Conservation (phyloP, 805 yeast genomes). For the Vanderwaltozyma polyspora region DNA sequence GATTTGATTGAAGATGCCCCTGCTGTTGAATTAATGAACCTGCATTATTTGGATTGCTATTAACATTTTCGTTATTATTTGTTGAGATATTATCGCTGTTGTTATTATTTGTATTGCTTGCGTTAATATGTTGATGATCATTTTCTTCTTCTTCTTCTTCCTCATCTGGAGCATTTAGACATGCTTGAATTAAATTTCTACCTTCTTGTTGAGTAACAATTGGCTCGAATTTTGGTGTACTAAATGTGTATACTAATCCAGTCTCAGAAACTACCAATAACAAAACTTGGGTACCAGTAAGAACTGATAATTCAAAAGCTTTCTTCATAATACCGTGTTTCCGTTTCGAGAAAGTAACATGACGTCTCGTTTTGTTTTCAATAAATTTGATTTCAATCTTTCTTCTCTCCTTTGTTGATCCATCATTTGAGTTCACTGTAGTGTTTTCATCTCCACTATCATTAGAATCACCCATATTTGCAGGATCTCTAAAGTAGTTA, state of each 20-base stretch:
- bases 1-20: neutral
- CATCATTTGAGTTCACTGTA: neutral
- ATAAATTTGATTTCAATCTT: slow-evolving; percentile 95
- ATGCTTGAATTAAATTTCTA: slow-evolving; percentile 90
- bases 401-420: slow-evolving; percentile 46
- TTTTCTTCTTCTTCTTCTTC: slow-evolving; percentile 58
- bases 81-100: slow-evolving; percentile 19
- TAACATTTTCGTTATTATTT: slow-evolving; percentile 7
- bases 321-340: slow-evolving; percentile 99
- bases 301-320: slow-evolving; percentile 94
- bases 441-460: neutral
- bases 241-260: slow-evolving; percentile 95
- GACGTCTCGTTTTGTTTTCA: slow-evolving; percentile 95
- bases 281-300: slow-evolving; percentile 95
- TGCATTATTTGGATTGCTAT: slow-evolving; percentile 1
- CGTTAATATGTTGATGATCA: slow-evolving; percentile 20
- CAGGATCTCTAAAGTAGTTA: neutral
- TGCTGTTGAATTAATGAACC: slow-evolving; percentile 1
- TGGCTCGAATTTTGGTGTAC: slow-evolving; percentile 98
- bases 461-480: slow-evolving; percentile 1
- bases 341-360: slow-evolving; percentile 94
- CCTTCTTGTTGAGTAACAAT: slow-evolving; percentile 96
- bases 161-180: slow-evolving; percentile 93
- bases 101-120: slow-evolving; percentile 23
- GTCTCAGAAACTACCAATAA: slow-evolving; percentile 93